phyloP scores from a whole-genome alignment of 2,329 filamentous ascomycete genomes.

The Cladorrhinum sp. region DNA sequence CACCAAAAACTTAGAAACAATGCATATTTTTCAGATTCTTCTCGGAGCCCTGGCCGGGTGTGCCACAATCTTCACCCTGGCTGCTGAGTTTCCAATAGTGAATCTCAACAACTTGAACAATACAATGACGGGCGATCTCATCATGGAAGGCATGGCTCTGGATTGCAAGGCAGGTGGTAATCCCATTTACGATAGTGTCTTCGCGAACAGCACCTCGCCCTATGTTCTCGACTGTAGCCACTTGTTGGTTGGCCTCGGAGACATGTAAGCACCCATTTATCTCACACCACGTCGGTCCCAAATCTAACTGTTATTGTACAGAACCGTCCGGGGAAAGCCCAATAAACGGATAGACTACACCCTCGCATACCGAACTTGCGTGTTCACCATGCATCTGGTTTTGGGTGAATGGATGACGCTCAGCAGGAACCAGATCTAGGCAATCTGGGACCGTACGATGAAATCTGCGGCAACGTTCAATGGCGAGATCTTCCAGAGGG shows the following conservation, averaged over 20 bases:
- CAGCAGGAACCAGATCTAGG: not conserved
- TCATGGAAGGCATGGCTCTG: not conserved
- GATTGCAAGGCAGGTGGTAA: not conserved
- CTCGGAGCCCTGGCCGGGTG: too few species aligned
- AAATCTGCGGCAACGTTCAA: not conserved
- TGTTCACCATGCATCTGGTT: not conserved
- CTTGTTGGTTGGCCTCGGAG: not conserved
- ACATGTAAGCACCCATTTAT: too few species aligned
- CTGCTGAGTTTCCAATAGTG: too few species aligned
- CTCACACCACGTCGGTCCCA: too few species aligned
- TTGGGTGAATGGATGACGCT: not conserved
- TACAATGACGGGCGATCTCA: too few species aligned
- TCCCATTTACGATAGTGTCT: not conserved
- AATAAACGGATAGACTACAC: not conserved
- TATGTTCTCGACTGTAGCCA: not conserved
- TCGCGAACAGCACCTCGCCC: not conserved
- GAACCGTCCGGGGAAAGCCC: not conserved
- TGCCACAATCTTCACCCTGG: too few species aligned
- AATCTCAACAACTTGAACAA: too few species aligned
- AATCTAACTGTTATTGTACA: too few species aligned
- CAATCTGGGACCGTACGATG: not conserved
- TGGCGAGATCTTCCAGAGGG: not conserved
- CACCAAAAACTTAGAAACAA: too few species aligned
- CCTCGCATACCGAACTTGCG: not conserved
- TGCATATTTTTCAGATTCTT: too few species aligned